Conservation (phyloP, 192 early-diverging fungal genomes). For the Mortierella claussenii region DNA sequence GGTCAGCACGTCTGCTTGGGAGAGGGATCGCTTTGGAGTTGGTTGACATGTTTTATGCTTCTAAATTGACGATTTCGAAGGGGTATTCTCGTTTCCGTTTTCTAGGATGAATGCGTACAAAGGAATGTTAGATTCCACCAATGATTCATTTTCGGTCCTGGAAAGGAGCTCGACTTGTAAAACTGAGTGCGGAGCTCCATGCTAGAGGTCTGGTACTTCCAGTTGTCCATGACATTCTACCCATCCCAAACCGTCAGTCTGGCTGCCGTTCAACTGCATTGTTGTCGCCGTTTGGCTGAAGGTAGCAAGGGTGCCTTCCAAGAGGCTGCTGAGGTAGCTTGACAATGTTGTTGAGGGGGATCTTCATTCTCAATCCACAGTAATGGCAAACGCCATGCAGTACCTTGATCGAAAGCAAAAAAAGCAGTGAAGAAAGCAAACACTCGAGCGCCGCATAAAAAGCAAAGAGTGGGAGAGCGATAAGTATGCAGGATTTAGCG, state of each 20-base stretch:
- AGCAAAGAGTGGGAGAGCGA: constrained; percentile 1
- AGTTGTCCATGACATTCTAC: too few species aligned
- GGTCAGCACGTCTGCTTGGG: constrained; percentile 61
- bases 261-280: too few species aligned
- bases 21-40: constrained; percentile 58
- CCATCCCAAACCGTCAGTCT: too few species aligned
- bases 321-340: too few species aligned
- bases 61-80: constrained; percentile 32
- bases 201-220: too few species aligned
- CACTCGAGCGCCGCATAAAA: constrained; percentile 8
- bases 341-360: too few species aligned
- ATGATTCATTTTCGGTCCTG: not conserved
- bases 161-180: not conserved
- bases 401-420: constrained; percentile 55
- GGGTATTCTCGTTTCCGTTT: constrained; percentile 53
- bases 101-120: constrained; percentile 14
- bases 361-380: too few species aligned
- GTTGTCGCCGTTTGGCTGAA: too few species aligned
- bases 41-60: constrained; percentile 52
- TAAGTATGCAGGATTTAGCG: not conserved
- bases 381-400: too few species aligned
- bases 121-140: not conserved
- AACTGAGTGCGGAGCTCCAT: too few species aligned
- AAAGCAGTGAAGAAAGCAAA: constrained; percentile 30
- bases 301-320: too few species aligned